Evolutionary conservation across 148 eudicot genomes (phyloP).

Genomic region (Diospyros kaki): DNA sequence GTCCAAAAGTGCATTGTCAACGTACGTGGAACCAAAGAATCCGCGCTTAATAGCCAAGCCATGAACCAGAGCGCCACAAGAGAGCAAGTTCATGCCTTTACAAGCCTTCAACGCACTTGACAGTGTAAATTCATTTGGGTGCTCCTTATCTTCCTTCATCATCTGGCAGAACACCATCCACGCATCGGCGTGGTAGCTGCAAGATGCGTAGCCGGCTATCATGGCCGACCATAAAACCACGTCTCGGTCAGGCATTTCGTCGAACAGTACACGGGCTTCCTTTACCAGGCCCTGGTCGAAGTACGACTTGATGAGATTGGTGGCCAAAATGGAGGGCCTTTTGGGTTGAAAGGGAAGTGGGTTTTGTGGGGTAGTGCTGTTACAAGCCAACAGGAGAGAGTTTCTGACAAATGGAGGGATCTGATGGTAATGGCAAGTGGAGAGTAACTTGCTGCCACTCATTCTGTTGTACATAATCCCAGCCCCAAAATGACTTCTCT

Average conservation of each 20-base stretch:
- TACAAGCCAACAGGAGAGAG: constrained; percentile 30
- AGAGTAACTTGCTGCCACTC: constrained; percentile 32
- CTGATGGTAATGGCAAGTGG: constrained; percentile 29
- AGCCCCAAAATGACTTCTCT: neutral
- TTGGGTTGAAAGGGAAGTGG: constrained; percentile 37
- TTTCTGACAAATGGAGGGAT: constrained; percentile 43
- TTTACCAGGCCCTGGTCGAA: constrained; percentile 44
- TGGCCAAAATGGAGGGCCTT: constrained; percentile 50
- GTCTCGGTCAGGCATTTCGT: constrained; percentile 89
- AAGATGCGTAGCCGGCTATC: constrained; percentile 70
- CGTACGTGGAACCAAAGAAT: constrained; percentile 49
- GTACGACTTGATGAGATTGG: constrained; percentile 70
- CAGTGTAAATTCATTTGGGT: constrained; percentile 65
- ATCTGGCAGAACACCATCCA: constrained; percentile 60
- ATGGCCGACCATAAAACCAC: constrained; percentile 87
- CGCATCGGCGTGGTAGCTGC: constrained; percentile 38
- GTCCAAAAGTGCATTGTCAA: constrained; percentile 70
- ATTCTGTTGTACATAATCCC: constrained; percentile 22
- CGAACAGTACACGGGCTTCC: constrained; percentile 77
- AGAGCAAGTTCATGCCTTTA: constrained; percentile 51
- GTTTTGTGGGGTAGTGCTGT: constrained; percentile 25
- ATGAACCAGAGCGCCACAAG: constrained; percentile 55
- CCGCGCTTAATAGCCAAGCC: constrained; percentile 66
- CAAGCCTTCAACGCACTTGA: constrained; percentile 83
- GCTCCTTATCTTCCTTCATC: constrained; percentile 42